These are phyloP conservation scores for Fusarium proliferatum DNA, from an alignment of 2,329 filamentous ascomycete species.

Conservation along the genomic window DNA sequence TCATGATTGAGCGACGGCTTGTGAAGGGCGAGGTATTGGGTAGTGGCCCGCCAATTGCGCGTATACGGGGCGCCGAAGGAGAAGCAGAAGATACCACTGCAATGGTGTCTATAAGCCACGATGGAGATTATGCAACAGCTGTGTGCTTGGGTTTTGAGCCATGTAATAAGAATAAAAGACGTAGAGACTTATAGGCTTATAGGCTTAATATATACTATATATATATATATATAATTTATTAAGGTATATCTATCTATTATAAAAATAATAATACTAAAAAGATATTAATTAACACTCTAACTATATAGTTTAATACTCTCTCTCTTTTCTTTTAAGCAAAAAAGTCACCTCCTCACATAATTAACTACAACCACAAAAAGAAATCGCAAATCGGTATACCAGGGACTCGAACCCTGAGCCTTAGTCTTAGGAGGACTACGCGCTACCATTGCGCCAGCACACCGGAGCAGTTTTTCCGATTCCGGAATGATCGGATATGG, in stretches of 20 bases:
- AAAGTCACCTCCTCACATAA: too few relatives aligned
- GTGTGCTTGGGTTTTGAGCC: conserved; percentile 66
- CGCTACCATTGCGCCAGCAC: conserved; percentile 51
- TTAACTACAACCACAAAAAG: neutral
- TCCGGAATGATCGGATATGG: conserved; percentile 36
- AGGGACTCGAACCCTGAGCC: conserved; percentile 56
- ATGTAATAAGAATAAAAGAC: neutral
- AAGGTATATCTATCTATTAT: too few relatives aligned
- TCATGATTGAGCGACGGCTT: conserved; percentile 57
- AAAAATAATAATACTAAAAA: neutral
- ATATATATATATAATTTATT: too few relatives aligned
- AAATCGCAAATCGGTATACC: conserved; percentile 39
- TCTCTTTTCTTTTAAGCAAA: too few relatives aligned
- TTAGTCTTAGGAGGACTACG: conserved; percentile 56
- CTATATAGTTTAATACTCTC: neutral
- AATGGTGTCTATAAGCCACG: conserved; percentile 85
- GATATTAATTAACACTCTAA: neutral
- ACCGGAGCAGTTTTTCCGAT: conserved; percentile 4
- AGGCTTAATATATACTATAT: too few relatives aligned
- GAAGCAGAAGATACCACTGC: conserved; percentile 64
- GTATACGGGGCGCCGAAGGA: conserved; percentile 51
- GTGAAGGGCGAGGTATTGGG: conserved; percentile 44
- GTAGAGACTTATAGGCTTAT: too few relatives aligned
- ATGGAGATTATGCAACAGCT: conserved; percentile 82
- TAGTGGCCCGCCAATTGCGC: conserved; percentile 58